These are phyloP conservation scores for Vigna hirtella DNA, from an alignment of 306 rosid genomes.

Conservation along the genomic window DNA sequence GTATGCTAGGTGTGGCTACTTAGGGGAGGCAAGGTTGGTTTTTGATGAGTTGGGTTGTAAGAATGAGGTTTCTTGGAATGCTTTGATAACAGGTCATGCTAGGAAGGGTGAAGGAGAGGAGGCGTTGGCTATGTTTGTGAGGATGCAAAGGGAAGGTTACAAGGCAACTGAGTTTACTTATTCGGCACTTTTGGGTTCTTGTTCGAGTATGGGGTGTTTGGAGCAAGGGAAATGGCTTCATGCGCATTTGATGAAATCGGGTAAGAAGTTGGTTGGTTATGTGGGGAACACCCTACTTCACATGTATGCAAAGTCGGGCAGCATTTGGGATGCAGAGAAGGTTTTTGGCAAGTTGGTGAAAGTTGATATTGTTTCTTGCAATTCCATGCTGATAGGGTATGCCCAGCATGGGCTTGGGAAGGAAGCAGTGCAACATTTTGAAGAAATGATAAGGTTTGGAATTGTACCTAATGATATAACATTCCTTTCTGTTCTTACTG, in stretches of 20 bases:
- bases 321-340: conserved; percentile 57
- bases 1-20: conserved; percentile 59
- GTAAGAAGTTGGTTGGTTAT: conserved; percentile 50
- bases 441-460: conserved; percentile 48
- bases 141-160: conserved; percentile 57
- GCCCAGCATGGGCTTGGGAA: conserved; percentile 65
- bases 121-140: conserved; percentile 49
- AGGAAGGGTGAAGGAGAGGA: conserved; percentile 55
- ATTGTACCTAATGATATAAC: conserved; percentile 56
- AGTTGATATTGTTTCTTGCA: conserved; percentile 58
- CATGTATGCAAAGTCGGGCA: conserved; percentile 63
- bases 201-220: conserved; percentile 51
- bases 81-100: conserved; percentile 54
- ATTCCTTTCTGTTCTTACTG: conserved; percentile 56
- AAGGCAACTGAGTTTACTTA: conserved; percentile 53
- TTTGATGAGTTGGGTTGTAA: conserved; percentile 50
- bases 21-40: conserved; percentile 50
- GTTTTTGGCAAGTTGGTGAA: conserved; percentile 51
- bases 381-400: conserved; percentile 62
- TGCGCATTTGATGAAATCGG: conserved; percentile 52
- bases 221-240: conserved; percentile 63
- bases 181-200: conserved; percentile 52
- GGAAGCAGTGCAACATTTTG: conserved; percentile 55
- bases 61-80: conserved; percentile 65
- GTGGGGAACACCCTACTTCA: conserved; percentile 63